Conservation (phyloP, 2,329 filamentous ascomycete species). For the Alternaria dauci region DNA sequence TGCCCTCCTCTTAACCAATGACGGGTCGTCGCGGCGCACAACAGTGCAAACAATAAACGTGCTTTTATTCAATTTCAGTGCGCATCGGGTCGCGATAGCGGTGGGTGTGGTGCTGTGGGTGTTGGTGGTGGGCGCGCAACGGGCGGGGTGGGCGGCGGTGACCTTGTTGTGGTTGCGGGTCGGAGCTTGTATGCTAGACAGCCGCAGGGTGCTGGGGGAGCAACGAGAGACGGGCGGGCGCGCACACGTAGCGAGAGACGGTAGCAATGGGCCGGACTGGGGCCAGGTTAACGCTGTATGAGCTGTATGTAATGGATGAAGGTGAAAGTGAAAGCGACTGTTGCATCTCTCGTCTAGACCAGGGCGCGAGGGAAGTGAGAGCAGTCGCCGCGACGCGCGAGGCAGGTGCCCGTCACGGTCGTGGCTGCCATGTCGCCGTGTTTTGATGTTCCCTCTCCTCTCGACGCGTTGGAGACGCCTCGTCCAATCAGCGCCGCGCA, state of each 20-base stretch:
- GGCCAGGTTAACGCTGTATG: conserved; percentile 14
- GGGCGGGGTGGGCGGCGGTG: conserved; percentile 25
- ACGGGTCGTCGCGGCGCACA: conserved; percentile 19
- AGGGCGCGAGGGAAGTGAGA: background rate
- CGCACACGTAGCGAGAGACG: conserved; percentile 24
- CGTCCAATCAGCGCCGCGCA: conserved; percentile 28
- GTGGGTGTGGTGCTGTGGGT: background rate
- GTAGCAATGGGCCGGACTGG: conserved; percentile 11
- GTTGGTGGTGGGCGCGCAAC: conserved; percentile 23
- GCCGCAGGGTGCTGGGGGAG: conserved; percentile 24
- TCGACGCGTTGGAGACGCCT: conserved; percentile 25
- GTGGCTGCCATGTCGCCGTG: conserved; percentile 36
- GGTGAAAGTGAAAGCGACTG: background rate
- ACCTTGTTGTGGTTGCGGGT: conserved; percentile 26
- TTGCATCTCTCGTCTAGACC: background rate
- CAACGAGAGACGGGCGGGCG: conserved; percentile 21
- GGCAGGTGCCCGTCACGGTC: conserved; percentile 25
- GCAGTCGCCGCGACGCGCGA: conserved; percentile 24
- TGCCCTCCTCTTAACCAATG: conserved; percentile 22
- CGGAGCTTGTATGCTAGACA: conserved; percentile 22
- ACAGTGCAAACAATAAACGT: conserved; percentile 14
- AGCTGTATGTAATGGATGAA: background rate
- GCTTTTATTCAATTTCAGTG: conserved; percentile 15
- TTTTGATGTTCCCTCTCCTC: conserved; percentile 32
- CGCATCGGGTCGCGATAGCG: conserved; percentile 17